Conservation (phyloP, 805 yeast species). For the Yamadazyma akitaensis region DNA sequence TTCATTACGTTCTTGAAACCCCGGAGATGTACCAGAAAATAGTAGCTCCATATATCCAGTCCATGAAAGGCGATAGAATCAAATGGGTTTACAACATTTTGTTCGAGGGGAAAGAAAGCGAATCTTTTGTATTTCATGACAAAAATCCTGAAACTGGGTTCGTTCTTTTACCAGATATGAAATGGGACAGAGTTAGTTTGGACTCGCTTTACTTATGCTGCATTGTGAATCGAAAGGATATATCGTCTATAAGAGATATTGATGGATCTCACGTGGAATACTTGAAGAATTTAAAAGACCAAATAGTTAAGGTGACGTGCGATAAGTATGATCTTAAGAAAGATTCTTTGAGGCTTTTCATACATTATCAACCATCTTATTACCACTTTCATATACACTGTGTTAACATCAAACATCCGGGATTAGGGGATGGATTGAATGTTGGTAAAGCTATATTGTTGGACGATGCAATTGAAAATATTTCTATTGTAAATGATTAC, state of each 20-base stretch:
- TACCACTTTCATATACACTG: conserved; percentile 94
- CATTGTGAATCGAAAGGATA: conserved; percentile 65
- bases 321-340: conserved; percentile 37
- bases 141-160: conserved; percentile 55
- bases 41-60: conserved; percentile 73
- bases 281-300: conserved; percentile 45
- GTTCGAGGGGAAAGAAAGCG: conserved; percentile 78
- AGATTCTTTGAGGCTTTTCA: conserved; percentile 68
- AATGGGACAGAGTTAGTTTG: conserved; percentile 80
- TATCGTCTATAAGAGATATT: conserved; percentile 75
- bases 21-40: conserved; percentile 63
- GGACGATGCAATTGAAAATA: conserved; percentile 76
- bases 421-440: conserved; percentile 63
- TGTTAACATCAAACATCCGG: conserved; percentile 68
- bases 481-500: conserved; percentile 57
- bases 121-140: conserved; percentile 69
- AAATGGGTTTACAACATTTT: conserved; percentile 90
- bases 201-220: conserved; percentile 75
- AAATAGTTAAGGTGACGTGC: conserved; percentile 45
- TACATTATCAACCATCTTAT: conserved; percentile 95
- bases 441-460: conserved; percentile 80
- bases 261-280: conserved; percentile 55
- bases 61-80: conserved; percentile 72
- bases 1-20: conserved; percentile 70
- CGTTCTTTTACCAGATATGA: conserved; percentile 88